Base-by-base conservation (phyloP, 345 rosid genomes). In the Populus davidiana region DNA sequence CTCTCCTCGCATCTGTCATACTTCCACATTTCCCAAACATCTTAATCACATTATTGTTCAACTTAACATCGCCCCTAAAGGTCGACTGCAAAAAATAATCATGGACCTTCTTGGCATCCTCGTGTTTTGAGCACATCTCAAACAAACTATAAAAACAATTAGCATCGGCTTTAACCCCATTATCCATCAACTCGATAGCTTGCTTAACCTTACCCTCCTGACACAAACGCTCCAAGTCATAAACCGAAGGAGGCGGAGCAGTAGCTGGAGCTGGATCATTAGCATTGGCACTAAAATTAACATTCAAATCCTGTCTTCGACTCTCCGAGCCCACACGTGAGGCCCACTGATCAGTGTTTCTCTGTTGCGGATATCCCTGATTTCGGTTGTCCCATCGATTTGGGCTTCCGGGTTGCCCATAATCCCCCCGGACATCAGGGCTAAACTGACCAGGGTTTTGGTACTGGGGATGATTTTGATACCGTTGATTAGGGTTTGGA, bases 101-200 rank as follows among this genome's bases (percentile, higher is more conserved):
- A 65, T 91, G 93, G n/a, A 89, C 90, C 82, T 88, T 92, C 78
- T 91, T 92, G 0, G 93, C 89, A 80, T 88, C 87, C 83, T 89
- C 97, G n/a, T 84, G 89, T 65, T 75, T 83, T 41, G 78, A 79
- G 73, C 90, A 88, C 67, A 80, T 80, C 54, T 85, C 90, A 65
- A 92, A 89, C 81, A 91, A 81, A 36, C 64, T 25, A 59, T 64
- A 36, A 67, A 92, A 89, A 73, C 93, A 89, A 73, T 82, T 68
- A 50, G 76, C 86, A 79, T 91, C 86, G 21, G 90, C 90, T 72
- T 85, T 80, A 73, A 88, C 89, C 69, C 93, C 93, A 33, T 88
- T 86, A 71, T 85, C 91, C 86, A 91, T 86, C 84, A 89, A 76
- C 25, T 87, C 91, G 25, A 91, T 85, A 1, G 93, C 92, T 50